Evolutionary conservation across 345 rosid species (phyloP), one percentile per base, ranked within the genome.

Genomic region (Reutealis trisperma): DNA sequence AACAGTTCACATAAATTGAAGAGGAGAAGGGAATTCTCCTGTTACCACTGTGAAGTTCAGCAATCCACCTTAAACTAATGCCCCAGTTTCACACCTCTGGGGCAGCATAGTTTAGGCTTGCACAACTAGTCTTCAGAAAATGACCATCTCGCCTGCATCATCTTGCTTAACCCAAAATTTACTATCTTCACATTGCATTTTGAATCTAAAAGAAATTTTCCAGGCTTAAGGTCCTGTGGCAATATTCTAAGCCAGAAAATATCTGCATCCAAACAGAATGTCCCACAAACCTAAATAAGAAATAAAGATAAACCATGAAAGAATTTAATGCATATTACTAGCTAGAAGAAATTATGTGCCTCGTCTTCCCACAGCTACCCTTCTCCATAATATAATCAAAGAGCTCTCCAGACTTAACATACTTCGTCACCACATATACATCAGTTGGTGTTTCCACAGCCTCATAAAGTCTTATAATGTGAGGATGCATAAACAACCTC

Each of bases 21-120:
- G 41, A 37, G 18, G 9, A 41, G 65, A 76, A 16, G 13, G 52
- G 18, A 69, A 37, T 27, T 14, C 44, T 9, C 58, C 21, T 58
- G 30, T 34, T 72, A 37, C 49, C 44, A 61, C 52, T 63, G 47
- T 63, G 42, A 75, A 3, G 52, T 68, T 54, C 34, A 54, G 45
- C 71, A 73, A 34, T 55, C 21, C 61, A 81, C 51, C 22, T 34
- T 34, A 70, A 70, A 55, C 6, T 58, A 25, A 69, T 14, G 13
- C 51, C 45, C 61, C 44, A 52, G 27, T 32, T 58, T 63, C 77
- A 27, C 80, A 91, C 93, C 92, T 91, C 96, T 42, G 98, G 99
- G 27, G 99, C 98, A 63, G 99, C 99, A 83, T 96, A 96, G 79
- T 94, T 92, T 74, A 97, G 97, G 81, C 99, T 96, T 51, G 98